Percentiles rank a stretch among this genome's conserved stretches.
phyloP scores from a whole-genome alignment of 177 flowering plant species.

The Vitis hybrid region DNA sequence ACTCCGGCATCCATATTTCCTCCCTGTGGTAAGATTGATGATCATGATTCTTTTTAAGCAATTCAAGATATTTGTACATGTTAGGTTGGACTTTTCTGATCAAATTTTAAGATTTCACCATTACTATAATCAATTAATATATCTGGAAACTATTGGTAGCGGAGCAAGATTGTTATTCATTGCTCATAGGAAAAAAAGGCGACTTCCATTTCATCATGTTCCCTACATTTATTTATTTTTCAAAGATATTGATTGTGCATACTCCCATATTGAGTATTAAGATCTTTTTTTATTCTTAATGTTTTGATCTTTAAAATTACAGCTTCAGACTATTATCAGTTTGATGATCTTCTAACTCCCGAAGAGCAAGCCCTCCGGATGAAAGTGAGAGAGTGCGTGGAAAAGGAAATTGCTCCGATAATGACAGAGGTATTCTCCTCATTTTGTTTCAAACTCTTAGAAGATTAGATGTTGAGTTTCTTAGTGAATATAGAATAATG shows the following conservation, averaged over 20 bases:
- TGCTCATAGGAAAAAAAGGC: too few species aligned
- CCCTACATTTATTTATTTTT: too few species aligned
- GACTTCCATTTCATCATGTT: too few species aligned
- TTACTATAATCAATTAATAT: not conserved
- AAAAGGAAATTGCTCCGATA: conserved; percentile 85
- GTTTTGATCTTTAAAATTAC: conserved; percentile 18
- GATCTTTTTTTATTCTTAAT: not conserved
- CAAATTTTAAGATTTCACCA: not conserved
- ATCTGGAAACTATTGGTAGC: too few species aligned
- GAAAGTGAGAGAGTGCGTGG: conserved; percentile 72
- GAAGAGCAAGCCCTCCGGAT: conserved; percentile 66
- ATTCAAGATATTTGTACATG: not conserved
- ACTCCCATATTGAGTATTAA: too few species aligned
- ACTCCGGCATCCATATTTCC: conserved; percentile 90
- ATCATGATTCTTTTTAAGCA: not conserved
- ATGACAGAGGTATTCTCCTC: conserved; percentile 63
- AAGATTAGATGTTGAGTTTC: too few species aligned
- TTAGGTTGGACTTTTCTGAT: not conserved
- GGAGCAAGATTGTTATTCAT: too few species aligned
- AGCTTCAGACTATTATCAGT: conserved; percentile 89
- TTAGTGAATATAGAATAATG: too few species aligned
- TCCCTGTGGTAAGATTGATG: conserved; percentile 53
- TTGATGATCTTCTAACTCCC: conserved; percentile 72
- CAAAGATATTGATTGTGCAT: too few species aligned
- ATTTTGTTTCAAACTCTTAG: not conserved